Evolutionary conservation across 2,329 filamentous ascomycete species (phyloP), one percentile per base, ranked within the genome.

Genomic region (Sporothrix schenckii): DNA sequence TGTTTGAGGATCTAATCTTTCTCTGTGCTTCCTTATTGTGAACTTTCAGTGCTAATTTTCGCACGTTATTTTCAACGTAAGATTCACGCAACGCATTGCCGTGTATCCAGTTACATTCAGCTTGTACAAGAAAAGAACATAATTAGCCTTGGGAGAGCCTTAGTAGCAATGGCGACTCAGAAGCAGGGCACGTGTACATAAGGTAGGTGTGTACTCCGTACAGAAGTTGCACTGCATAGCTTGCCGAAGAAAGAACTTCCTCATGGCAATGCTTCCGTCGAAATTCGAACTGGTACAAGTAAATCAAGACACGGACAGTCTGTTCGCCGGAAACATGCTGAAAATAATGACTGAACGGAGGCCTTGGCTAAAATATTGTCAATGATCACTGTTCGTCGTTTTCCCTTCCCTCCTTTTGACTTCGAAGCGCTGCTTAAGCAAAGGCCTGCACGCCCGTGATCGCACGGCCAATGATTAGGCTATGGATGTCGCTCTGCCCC

Each of bases 401-500:
- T n/a, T 6, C 41, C 44, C 44, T 50, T 49, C 34, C 13, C 58
- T 41, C 39, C 21, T 63, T 70, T 70, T 24, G n/a, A 47, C 56
- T 44, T 24, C 30, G 19, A 11, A 14, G 16, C 39, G 21, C 13
- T 11, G 10, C 47, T 21, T 82, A 92, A 69, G 87, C 89, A 83
- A 95, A 95, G 9, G 92, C 92, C 80, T 95, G 92, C 30, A 94
- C 82, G 27, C 75, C 75, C 3, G 75, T 76, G 71, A 91, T 91
- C 16, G 88, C 89, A 73, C 89, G 83, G 69, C 89, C 89, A 66
- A 91, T 77, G 76, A 91, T 91, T 76, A 91, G 72, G 77, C 93
- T 88, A 80, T 98, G 95, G 78, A 98, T 98, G 81, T 98, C 95
- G 78, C 94, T 97, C 82, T 98, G 95, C 27, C 95, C 95, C 82